These are phyloP conservation scores for Curvularia eragrostidis DNA, from an alignment of 2,329 filamentous ascomycete genomes.

Conservation along the genomic window DNA sequence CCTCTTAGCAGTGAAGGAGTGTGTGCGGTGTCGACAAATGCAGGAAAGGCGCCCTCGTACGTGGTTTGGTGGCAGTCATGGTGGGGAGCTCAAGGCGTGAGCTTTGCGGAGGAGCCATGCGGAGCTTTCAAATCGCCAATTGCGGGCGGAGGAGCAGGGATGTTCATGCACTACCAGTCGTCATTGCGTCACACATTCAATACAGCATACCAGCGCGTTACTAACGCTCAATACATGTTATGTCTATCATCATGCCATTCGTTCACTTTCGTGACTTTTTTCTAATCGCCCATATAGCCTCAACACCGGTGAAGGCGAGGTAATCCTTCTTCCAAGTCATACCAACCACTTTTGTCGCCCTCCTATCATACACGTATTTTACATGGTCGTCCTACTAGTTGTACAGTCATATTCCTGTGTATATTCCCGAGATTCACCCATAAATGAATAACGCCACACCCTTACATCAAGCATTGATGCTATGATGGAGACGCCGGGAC, in stretches of 20 bases:
- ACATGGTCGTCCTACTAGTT: not conserved
- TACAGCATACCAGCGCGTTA: not conserved
- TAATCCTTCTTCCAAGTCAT: not conserved
- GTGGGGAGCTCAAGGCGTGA: conserved; percentile 21
- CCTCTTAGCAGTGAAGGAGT: not conserved
- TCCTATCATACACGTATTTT: conserved; percentile 2
- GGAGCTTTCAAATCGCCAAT: conserved; percentile 17
- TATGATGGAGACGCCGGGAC: conserved; percentile 13
- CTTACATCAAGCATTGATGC: not conserved
- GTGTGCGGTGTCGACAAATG: not conserved
- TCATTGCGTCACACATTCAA: conserved; percentile 4
- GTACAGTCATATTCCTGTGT: not conserved
- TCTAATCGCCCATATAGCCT: not conserved
- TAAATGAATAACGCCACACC: not conserved
- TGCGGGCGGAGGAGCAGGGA: conserved; percentile 18
- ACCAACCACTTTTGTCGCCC: not conserved
- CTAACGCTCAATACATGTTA: not conserved
- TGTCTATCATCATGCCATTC: too few relatives aligned
- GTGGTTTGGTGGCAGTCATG: conserved; percentile 21
- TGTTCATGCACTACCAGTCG: not conserved
- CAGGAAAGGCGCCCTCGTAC: conserved; percentile 3
- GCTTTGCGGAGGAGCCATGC: conserved; percentile 27
- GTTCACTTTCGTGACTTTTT: not conserved
- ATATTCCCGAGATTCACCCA: not conserved
- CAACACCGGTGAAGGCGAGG: not conserved